Percentiles rank a stretch among this genome's conserved stretches.
These are phyloP conservation scores for Backusella luteola DNA, from an alignment of 192 early-diverging fungal genomes.

Conservation along the genomic window DNA sequence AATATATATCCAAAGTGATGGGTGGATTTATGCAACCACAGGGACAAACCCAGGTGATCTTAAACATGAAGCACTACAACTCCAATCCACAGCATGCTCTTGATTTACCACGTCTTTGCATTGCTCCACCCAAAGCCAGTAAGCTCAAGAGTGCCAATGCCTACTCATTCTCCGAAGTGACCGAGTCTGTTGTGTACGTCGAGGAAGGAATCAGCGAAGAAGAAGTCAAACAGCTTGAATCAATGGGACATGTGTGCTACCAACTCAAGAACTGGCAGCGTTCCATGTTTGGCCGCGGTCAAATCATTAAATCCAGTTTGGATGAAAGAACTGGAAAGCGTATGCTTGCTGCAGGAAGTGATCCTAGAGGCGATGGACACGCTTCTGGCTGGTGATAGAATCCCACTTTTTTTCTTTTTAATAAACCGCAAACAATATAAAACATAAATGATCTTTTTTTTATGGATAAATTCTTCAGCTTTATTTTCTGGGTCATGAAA, in stretches of 20 bases:
- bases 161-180: slow-evolving; percentile 25
- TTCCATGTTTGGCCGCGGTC: slow-evolving; percentile 70
- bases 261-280: slow-evolving; percentile 44
- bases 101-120: slow-evolving; percentile 67
- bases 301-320: slow-evolving; percentile 54
- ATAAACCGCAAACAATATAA: neutral
- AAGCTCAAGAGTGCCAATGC: slow-evolving; percentile 16
- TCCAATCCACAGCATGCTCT: slow-evolving; percentile 64
- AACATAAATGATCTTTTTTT: neutral
- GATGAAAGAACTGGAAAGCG: slow-evolving; percentile 42
- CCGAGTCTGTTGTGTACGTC: slow-evolving; percentile 42
- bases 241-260: slow-evolving; percentile 59
- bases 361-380: slow-evolving; percentile 60
- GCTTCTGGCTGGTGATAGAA: slow-evolving; percentile 45
- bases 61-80: slow-evolving; percentile 60
- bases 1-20: slow-evolving; percentile 49
- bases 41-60: slow-evolving; percentile 77
- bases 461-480: slow-evolving; percentile 11
- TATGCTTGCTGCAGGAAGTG: slow-evolving; percentile 53
- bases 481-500: slow-evolving; percentile 30
- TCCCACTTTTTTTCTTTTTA: neutral
- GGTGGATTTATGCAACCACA: slow-evolving; percentile 83
- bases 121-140: slow-evolving; percentile 39
- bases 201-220: slow-evolving; percentile 61
- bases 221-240: slow-evolving; percentile 44